Base-by-base conservation (phyloP, 495 filamentous ascomycete genomes). In the Talaromyces thailandensis region DNA sequence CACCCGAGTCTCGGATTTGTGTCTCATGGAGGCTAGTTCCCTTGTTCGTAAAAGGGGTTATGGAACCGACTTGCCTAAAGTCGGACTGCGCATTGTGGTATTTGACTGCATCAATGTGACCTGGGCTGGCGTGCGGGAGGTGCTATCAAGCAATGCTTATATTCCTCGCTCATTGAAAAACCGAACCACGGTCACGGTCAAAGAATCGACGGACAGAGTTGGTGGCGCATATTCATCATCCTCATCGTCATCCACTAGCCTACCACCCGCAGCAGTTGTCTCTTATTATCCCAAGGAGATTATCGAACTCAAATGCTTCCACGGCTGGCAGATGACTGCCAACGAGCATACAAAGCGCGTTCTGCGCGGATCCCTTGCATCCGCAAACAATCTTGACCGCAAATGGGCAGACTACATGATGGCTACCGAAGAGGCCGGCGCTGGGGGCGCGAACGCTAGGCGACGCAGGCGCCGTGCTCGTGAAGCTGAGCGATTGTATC, bases 351-450 rank as follows among this genome's bases (percentile, higher is more conserved):
- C 83, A 53, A 89, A 91, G 70, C 84, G 92, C 2, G 89, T 96
- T 1, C 73, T 95, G 31, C 77, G 82, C 18, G 90, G 91, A 1
- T 88, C 96, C 60, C 78, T 90, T 24, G 72, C 75, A 0, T 77
- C 88, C 3, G 94, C 94, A 2, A 75, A 76, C 35, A 76, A 88
- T 12, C 77, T 98, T 23, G 92, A 96, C 75, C 79, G 84, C 56
- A 96, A 92, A 74, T 98, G 94, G 94, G 91, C 87, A 0, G 88
- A 96, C 32, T 93, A 92, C 65, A 98, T 97, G 94, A 88, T 93
- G 74, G 86, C 89, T 6, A 88, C 82, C 24, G 90, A 96, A 67
- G 95, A 97, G 68, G 90, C 88, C 0, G 90, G 88, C 0, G 82
- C 81, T 1, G 83, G 82, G 4, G 91, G 89, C 3, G 83, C 82